Evolutionary conservation across 768 basidiomycete genomes (phyloP).

Genomic region (Nidularia pulvinata): DNA sequence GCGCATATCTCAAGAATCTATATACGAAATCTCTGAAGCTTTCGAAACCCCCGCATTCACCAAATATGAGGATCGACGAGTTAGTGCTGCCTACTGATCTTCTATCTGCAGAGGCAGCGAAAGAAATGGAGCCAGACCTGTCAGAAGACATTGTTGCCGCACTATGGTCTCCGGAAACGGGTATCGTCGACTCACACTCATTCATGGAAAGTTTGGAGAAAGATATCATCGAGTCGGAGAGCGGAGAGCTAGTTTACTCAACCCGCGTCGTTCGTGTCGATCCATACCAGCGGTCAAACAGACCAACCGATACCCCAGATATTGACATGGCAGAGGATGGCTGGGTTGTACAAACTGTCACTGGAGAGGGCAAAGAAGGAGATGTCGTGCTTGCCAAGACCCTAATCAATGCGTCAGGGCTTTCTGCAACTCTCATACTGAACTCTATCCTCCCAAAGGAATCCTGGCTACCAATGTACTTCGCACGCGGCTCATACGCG

Average conservation of each 20-base stretch:
- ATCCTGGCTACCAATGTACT: conserved; percentile 71
- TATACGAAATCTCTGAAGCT: conserved; percentile 61
- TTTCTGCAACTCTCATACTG: conserved; percentile 69
- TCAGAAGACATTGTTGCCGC: conserved; percentile 68
- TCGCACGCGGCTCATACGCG: conserved; percentile 85
- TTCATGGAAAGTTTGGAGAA: conserved; percentile 83
- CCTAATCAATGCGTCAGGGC: conserved; percentile 82
- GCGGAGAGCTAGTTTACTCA: conserved; percentile 70
- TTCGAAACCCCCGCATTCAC: conserved; percentile 44
- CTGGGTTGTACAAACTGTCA: conserved; percentile 87
- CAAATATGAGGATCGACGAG: conserved; percentile 15
- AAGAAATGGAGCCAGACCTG: conserved; percentile 83
- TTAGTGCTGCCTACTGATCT: conserved; percentile 62
- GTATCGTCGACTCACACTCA: conserved; percentile 87
- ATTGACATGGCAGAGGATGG: conserved; percentile 47
- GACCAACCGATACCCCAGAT: conserved; percentile 14
- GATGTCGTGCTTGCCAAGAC: conserved; percentile 75
- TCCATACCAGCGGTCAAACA: conserved; percentile 33
- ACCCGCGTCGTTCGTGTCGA: conserved; percentile 90
- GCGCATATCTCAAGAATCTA: conserved; percentile 68
- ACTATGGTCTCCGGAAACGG: conserved; percentile 84
- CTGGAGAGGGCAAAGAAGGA: conserved; percentile 37
- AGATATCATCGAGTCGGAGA: conserved; percentile 73
- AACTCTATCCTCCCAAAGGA: conserved; percentile 65
- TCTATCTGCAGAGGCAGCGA: conserved; percentile 66